Evolutionary conservation across 2,329 filamentous ascomycete species (phyloP).

Genomic region (Fusarium begoniae): DNA sequence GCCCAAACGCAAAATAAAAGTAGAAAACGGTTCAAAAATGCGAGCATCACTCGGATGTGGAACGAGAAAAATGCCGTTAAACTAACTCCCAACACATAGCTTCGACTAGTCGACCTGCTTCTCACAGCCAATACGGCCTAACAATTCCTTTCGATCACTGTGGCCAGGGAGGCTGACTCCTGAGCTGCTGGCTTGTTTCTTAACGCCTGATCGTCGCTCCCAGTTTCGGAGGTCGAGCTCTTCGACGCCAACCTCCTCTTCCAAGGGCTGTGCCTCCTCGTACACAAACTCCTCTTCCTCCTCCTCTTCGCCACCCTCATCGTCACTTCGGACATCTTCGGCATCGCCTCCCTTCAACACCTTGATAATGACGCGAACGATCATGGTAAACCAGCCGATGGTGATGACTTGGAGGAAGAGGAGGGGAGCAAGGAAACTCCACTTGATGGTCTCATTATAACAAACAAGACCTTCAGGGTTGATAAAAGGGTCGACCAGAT

Average conservation of each 20-base stretch:
- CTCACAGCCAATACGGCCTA: conserved; percentile 85
- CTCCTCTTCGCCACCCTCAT: conserved; percentile 71
- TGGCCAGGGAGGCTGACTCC: conserved; percentile 75
- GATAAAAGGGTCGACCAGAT: conserved; percentile 78
- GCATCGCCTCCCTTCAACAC: conserved; percentile 81
- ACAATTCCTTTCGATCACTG: conserved; percentile 81
- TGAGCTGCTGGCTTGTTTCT: conserved; percentile 62
- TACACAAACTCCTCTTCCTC: conserved; percentile 64
- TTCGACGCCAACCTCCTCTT: conserved; percentile 81
- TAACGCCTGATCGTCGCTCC: conserved; percentile 65
- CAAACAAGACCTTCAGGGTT: conserved; percentile 79
- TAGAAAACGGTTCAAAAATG: conserved; percentile 16
- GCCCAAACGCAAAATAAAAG: conserved; percentile 22
- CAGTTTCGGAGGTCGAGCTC: conserved; percentile 72
- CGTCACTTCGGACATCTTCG: conserved; percentile 88
- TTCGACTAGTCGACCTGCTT: conserved; percentile 67
- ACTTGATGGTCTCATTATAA: conserved; percentile 79
- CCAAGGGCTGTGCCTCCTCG: conserved; percentile 66
- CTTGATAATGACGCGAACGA: conserved; percentile 81
- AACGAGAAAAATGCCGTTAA: conserved; percentile 30
- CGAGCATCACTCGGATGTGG: conserved; percentile 15
- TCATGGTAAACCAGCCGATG: conserved; percentile 89
- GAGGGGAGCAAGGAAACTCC: conserved; percentile 79
- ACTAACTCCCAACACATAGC: conserved; percentile 34
- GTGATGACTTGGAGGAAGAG: conserved; percentile 82